Percentiles rank a stretch among this genome's conserved stretches.
phyloP scores from a whole-genome alignment of 164 flowering plant species.

The Echeveria elegans region DNA sequence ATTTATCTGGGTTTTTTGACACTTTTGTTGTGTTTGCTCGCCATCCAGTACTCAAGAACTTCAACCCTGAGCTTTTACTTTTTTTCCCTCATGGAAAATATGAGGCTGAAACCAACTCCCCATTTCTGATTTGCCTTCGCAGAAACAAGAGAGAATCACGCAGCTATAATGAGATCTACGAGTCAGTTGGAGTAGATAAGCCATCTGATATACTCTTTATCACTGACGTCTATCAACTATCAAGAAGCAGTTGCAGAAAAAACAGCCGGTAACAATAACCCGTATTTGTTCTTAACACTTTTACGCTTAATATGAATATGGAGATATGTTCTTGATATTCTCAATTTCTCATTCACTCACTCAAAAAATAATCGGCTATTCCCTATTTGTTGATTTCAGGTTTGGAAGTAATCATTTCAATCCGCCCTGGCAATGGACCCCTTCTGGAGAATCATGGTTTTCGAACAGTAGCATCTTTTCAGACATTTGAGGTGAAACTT shows the following conservation, averaged over 20 bases:
- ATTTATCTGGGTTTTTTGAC: slow-evolving; percentile 81
- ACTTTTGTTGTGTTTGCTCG: slow-evolving; percentile 79
- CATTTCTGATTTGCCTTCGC: slow-evolving; percentile 13
- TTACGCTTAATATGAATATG: no score
- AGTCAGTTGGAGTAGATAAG: slow-evolving; percentile 72
- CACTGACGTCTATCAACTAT: slow-evolving; percentile 55
- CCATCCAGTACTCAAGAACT: no score
- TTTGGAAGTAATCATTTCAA: slow-evolving; percentile 69
- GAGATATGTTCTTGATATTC: no score
- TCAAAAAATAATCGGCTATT: no score
- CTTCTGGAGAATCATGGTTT: slow-evolving; percentile 85
- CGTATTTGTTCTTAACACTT: no score
- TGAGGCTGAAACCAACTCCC: no score
- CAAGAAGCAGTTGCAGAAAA: slow-evolving; percentile 93
- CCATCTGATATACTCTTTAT: slow-evolving; percentile 74
- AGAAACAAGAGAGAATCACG: slow-evolving; percentile 77
- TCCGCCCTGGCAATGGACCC: slow-evolving; percentile 83
- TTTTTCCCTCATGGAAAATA: no score
- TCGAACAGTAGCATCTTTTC: slow-evolving; percentile 58
- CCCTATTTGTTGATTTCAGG: slow-evolving; percentile 59
- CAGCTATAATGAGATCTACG: slow-evolving; percentile 65
- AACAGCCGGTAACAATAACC: slow-evolving; percentile 58
- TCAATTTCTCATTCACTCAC: no score
- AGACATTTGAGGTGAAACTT: no score
- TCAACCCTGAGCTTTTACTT: no score